These are phyloP conservation scores for Beauveria sp. DNA, from an alignment of 2,329 filamentous ascomycete genomes.

Conservation along the genomic window DNA sequence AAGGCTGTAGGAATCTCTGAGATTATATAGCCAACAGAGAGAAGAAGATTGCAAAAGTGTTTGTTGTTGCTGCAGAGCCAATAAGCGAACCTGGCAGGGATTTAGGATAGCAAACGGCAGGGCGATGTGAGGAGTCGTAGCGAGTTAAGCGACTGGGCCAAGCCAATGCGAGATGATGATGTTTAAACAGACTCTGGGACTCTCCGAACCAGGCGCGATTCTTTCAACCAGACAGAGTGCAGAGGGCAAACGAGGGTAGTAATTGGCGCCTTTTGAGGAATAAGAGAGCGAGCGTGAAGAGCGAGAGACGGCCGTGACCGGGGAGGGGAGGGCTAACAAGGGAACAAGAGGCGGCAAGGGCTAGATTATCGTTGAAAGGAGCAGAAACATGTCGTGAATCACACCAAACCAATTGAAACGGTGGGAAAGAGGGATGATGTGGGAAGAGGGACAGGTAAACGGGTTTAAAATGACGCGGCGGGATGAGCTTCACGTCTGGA, in stretches of 20 bases:
- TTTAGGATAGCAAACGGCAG: conserved; percentile 8
- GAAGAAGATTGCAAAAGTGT: background rate
- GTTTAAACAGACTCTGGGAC: background rate
- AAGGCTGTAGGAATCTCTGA: background rate
- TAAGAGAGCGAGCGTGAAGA: background rate
- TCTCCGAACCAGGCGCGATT: background rate
- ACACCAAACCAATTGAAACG: background rate
- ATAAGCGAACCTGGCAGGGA: conserved; percentile 1
- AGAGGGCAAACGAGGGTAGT: background rate
- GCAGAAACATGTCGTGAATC: background rate
- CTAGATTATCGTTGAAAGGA: background rate
- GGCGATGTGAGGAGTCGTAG: background rate
- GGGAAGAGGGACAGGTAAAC: background rate
- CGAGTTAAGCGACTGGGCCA: background rate
- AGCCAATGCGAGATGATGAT: background rate
- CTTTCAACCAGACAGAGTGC: background rate
- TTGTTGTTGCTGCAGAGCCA: conserved; percentile 4
- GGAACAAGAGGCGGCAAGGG: background rate
- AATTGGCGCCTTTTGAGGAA: background rate
- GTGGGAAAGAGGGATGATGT: background rate
- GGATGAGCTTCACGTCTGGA: conserved; percentile 1
- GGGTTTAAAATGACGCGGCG: background rate
- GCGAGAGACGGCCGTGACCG: background rate
- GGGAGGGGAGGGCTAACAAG: background rate
- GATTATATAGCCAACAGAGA: background rate